These are phyloP conservation scores for Rubia peregrina DNA, from an alignment of 305 asterid species.

Conservation along the genomic window DNA sequence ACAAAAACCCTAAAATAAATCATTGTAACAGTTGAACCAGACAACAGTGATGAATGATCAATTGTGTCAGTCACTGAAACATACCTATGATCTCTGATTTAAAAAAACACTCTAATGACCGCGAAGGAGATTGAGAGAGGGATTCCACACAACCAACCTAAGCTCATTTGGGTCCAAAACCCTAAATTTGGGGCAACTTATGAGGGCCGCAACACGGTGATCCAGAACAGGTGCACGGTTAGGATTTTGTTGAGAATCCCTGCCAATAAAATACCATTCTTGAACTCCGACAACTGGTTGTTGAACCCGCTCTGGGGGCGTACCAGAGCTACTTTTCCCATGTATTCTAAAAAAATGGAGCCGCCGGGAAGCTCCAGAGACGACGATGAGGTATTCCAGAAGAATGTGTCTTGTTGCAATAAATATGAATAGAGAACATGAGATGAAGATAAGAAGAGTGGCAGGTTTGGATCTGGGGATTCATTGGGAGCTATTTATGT, in stretches of 20 bases:
- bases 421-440: slow-evolving; percentile 31
- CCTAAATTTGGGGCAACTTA: slow-evolving; percentile 95
- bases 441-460: slow-evolving; percentile 14
- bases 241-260: slow-evolving; percentile 70
- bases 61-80: slow-evolving; percentile 69
- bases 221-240: slow-evolving; percentile 85
- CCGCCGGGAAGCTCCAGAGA: slow-evolving; percentile 1
- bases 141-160: slow-evolving; percentile 85
- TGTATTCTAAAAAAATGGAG: no score
- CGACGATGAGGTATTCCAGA: slow-evolving; percentile 19
- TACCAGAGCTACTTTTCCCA: no score
- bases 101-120: no score
- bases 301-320: no score
- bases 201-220: slow-evolving; percentile 86
- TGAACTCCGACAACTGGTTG: no score
- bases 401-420: slow-evolving; percentile 24
- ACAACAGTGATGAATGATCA: slow-evolving; percentile 52
- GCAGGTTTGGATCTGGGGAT: slow-evolving; percentile 22
- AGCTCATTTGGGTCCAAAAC: slow-evolving; percentile 65
- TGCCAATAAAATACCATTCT: slow-evolving; percentile 51
- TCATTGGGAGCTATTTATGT: slow-evolving; percentile 9
- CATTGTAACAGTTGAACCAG: slow-evolving; percentile 47
- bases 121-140: slow-evolving; percentile 47
- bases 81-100: slow-evolving; percentile 48
- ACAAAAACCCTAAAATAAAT: slow-evolving; percentile 67